Percentiles rank a stretch among this genome's conserved stretches.
These are phyloP conservation scores for Ilex aquifolium DNA, from an alignment of 257 asterid genomes.

Conservation along the genomic window DNA sequence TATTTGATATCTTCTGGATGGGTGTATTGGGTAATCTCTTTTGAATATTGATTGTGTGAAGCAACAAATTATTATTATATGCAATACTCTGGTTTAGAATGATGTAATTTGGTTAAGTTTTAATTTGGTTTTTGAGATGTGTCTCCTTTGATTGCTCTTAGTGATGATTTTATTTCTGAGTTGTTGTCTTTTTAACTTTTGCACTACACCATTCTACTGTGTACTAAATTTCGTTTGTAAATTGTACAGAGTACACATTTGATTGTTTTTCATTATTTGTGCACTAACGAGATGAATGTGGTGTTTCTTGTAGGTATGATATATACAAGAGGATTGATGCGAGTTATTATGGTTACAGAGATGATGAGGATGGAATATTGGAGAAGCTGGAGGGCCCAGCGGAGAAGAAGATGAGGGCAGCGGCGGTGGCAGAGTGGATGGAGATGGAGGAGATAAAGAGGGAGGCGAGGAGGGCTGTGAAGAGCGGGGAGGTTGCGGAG, in stretches of 20 bases:
- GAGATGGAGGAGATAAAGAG: conserved; percentile 76
- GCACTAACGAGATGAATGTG: conserved; percentile 3
- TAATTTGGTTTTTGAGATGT: neutral
- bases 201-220: too few species aligned
- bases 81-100: too few species aligned
- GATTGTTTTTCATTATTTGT: too few species aligned
- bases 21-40: too few species aligned
- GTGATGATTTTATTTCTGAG: too few species aligned
- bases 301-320: conserved; percentile 61
- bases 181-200: too few species aligned
- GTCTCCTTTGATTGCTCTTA: conserved; percentile 1
- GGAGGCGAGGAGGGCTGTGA: conserved; percentile 85
- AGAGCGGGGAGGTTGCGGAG: conserved; percentile 88
- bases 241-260: too few species aligned
- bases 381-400: conserved; percentile 81
- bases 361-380: conserved; percentile 90
- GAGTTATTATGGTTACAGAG: conserved; percentile 90
- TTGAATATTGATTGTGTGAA: too few species aligned
- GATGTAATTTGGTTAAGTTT: too few species aligned
- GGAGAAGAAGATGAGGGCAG: conserved; percentile 64
- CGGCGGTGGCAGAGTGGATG: conserved; percentile 69
- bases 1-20: too few species aligned
- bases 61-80: too few species aligned
- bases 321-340: conserved; percentile 92
- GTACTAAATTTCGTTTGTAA: too few species aligned